phyloP scores from a whole-genome alignment of 345 rosid genomes.

The Luvunga scandens region DNA sequence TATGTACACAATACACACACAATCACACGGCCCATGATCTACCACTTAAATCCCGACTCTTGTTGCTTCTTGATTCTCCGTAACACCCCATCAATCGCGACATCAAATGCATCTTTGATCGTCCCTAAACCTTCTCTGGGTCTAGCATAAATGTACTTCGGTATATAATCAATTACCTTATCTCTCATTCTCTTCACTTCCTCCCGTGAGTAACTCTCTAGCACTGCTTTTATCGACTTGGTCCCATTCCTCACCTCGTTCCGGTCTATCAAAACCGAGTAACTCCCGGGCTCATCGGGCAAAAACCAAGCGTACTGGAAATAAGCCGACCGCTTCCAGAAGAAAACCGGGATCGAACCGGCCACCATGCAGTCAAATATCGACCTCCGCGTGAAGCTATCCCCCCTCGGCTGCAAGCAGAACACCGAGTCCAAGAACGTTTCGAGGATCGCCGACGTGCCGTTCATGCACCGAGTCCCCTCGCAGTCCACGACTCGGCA shows the following conservation, averaged over 20 bases:
- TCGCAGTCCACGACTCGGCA: constrained; percentile 70
- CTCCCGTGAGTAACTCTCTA: constrained; percentile 56
- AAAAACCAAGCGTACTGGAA: constrained; percentile 91
- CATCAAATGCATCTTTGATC: constrained; percentile 82
- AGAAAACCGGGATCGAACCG: constrained; percentile 93
- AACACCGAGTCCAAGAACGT: constrained; percentile 78
- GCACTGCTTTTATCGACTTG: constrained; percentile 47
- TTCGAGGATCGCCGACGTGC: constrained; percentile 68
- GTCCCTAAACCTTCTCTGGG: constrained; percentile 58
- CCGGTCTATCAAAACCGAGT: constrained; percentile 83
- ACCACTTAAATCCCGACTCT: constrained; percentile 64
- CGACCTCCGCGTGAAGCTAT: constrained; percentile 90
- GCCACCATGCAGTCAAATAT: constrained; percentile 95
- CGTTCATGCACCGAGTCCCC: constrained; percentile 61
- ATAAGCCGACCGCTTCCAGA: constrained; percentile 89
- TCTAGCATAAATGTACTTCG: constrained; percentile 67
- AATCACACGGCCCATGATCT: neutral
- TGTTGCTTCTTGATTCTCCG: constrained; percentile 77
- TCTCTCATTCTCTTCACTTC: constrained; percentile 74
- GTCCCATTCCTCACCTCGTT: constrained; percentile 72
- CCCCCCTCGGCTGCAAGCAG: constrained; percentile 92
- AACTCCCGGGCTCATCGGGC: constrained; percentile 61
- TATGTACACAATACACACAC: too few relatives aligned
- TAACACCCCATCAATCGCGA: constrained; percentile 83
- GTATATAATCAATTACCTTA: constrained; percentile 67